A percentile compares a stretch with the other conserved stretches of the same genome.
phyloP scores from a whole-genome alignment of 148 eudicot species.

The Camellia japonica region DNA sequence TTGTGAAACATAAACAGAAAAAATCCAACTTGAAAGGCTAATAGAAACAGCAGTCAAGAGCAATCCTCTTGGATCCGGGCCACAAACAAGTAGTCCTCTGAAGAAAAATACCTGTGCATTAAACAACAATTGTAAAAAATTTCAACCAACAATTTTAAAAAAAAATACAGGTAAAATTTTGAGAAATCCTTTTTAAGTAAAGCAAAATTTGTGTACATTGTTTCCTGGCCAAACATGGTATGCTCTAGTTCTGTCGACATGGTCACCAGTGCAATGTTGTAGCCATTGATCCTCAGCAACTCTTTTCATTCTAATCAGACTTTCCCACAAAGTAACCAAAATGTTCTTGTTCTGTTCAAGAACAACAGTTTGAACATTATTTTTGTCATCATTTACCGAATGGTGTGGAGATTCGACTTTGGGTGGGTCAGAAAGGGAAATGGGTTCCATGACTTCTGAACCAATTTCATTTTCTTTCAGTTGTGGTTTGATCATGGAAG shows the following conservation, averaged over 20 bases:
- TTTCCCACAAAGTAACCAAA: conserved; percentile 10
- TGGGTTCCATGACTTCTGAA: conserved; percentile 16
- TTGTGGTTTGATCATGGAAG: not conserved
- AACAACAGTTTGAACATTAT: not conserved
- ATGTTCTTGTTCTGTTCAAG: not conserved
- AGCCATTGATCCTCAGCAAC: conserved; percentile 2
- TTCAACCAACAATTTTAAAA: not conserved
- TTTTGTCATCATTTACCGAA: not conserved
- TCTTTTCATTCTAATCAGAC: not conserved
- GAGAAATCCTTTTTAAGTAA: not conserved
- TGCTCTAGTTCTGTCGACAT: conserved; percentile 2
- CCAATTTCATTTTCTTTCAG: not conserved
- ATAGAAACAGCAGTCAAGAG: conserved; percentile 18
- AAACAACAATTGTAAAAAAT: not conserved
- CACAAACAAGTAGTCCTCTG: conserved; percentile 18
- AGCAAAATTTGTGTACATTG: conserved; percentile 14
- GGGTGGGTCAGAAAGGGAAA: conserved; percentile 13
- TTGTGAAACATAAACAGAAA: conserved; percentile 17
- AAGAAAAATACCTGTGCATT: conserved; percentile 17
- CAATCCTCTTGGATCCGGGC: conserved; percentile 26
- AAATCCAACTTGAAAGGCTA: conserved; percentile 26
- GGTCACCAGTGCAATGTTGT: not conserved
- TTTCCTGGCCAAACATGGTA: conserved; percentile 33
- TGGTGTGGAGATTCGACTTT: not conserved
- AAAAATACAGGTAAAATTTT: not conserved